These are phyloP conservation scores for Exserohilum rostratum DNA, from an alignment of 2,329 filamentous ascomycete species.

Conservation along the genomic window DNA sequence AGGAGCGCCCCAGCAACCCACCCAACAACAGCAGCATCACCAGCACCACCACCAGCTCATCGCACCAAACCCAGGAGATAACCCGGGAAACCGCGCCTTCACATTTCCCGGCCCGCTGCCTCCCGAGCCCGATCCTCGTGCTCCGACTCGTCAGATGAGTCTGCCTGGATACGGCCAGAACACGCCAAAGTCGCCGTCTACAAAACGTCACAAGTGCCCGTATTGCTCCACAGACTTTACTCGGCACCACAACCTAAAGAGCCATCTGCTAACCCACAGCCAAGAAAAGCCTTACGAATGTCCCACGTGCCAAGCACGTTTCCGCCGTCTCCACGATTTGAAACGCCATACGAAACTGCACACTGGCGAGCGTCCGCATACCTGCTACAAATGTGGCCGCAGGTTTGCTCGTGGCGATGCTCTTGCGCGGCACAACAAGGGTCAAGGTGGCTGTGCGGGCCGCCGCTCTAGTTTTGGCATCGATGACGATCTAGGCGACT, in stretches of 20 bases:
- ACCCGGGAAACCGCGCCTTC: conserved; percentile 60
- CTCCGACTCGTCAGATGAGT: conserved; percentile 63
- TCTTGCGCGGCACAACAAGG: conserved; percentile 91
- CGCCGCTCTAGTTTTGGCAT: conserved; percentile 84
- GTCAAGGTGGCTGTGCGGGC: conserved; percentile 92
- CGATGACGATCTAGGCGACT: conserved; percentile 68
- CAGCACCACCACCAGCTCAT: conserved; percentile 43
- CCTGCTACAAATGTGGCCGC: conserved; percentile 91
- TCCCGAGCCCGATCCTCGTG: conserved; percentile 55
- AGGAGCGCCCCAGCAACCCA: conserved; percentile 44
- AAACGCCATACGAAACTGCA: conserved; percentile 97
- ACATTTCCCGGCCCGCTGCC: conserved; percentile 68
- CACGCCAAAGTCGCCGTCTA: conserved; percentile 71
- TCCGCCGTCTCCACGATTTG: conserved; percentile 89
- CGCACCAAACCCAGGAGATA: conserved; percentile 45
- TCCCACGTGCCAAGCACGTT: conserved; percentile 89
- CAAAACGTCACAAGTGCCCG: conserved; percentile 94
- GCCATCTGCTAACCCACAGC: conserved; percentile 93
- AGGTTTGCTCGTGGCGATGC: conserved; percentile 96
- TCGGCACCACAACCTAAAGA: conserved; percentile 95
- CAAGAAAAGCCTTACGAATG: conserved; percentile 98
- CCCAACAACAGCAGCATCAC: conserved; percentile 29
- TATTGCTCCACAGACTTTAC: conserved; percentile 98
- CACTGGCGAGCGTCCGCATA: conserved; percentile 92
- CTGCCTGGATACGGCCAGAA: conserved; percentile 62